These are phyloP conservation scores for Cornus florida DNA, from an alignment of 148 eudicot genomes.

Conservation along the genomic window DNA sequence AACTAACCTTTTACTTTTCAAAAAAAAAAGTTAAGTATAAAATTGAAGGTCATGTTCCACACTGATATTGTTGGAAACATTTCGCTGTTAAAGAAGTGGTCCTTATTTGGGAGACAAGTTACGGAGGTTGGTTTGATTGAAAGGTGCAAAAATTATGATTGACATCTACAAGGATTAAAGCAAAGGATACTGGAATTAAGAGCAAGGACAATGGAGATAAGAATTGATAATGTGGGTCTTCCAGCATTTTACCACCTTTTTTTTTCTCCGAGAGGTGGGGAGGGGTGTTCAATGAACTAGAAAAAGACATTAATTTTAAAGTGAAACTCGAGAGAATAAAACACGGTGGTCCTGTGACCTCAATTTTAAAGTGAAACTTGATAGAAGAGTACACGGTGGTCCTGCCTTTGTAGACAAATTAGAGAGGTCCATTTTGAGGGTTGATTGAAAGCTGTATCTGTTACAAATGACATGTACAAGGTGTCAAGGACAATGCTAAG, in stretches of 20 bases:
- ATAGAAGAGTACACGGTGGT: background rate
- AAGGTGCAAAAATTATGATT: background rate
- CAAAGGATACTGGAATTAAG: background rate
- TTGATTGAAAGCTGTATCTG: background rate
- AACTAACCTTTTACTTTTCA: too few relatives aligned
- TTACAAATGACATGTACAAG: background rate
- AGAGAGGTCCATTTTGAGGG: background rate
- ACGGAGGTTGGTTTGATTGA: background rate
- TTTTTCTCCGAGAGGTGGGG: too few relatives aligned
- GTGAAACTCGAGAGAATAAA: background rate
- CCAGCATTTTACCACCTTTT: too few relatives aligned
- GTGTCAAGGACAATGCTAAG: background rate
- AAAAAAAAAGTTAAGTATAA: background rate
- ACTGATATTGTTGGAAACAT: background rate
- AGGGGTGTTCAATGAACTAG: background rate
- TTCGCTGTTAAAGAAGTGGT: background rate
- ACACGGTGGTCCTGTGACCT: constrained; percentile 5
- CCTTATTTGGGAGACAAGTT: constrained; percentile 4
- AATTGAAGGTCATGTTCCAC: background rate
- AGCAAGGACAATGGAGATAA: too few relatives aligned
- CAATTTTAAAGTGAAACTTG: background rate
- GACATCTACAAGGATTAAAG: background rate
- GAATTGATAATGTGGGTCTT: too few relatives aligned
- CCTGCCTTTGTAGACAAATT: constrained; percentile 1
- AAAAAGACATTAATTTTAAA: background rate